Conservation (phyloP, 352 stramenopile species). For the Globisporangium ultimum region DNA sequence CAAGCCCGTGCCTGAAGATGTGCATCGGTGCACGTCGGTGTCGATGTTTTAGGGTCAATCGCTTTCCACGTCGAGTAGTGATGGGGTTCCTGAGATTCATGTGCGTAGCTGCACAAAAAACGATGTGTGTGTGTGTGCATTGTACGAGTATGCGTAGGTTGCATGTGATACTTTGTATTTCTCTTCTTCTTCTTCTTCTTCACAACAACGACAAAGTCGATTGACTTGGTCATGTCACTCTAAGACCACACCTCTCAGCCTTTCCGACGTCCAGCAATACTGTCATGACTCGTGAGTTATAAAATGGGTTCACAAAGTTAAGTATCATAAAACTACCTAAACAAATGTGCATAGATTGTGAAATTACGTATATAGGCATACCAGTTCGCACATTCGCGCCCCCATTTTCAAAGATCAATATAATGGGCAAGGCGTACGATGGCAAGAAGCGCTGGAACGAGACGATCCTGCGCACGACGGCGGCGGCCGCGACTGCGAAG, state of each 20-base stretch:
- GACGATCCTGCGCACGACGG: constrained; percentile 58
- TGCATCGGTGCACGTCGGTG: constrained; percentile 19
- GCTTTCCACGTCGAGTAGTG: constrained; percentile 1
- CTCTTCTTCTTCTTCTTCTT: too few species aligned
- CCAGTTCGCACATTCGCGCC: background rate
- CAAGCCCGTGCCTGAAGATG: constrained; percentile 57
- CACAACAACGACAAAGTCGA: too few species aligned
- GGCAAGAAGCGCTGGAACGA: constrained; percentile 86
- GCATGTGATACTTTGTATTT: too few species aligned
- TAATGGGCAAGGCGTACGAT: constrained; percentile 75
- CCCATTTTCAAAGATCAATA: background rate
- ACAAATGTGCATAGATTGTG: background rate
- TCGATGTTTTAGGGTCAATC: constrained; percentile 14
- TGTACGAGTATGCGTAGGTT: too few species aligned
- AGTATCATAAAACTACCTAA: background rate
- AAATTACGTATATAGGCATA: background rate
- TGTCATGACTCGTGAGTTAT: too few species aligned
- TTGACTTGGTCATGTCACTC: too few species aligned
- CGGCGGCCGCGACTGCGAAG: constrained; percentile 4
- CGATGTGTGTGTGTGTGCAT: too few species aligned
- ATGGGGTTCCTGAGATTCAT: too few species aligned
- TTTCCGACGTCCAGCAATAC: too few species aligned
- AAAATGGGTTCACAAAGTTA: background rate
- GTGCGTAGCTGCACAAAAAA: too few species aligned
- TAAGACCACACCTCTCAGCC: too few species aligned